Evolutionary conservation across 495 filamentous ascomycete species (phyloP).

Genomic region (Talaromyces thailandensis): DNA sequence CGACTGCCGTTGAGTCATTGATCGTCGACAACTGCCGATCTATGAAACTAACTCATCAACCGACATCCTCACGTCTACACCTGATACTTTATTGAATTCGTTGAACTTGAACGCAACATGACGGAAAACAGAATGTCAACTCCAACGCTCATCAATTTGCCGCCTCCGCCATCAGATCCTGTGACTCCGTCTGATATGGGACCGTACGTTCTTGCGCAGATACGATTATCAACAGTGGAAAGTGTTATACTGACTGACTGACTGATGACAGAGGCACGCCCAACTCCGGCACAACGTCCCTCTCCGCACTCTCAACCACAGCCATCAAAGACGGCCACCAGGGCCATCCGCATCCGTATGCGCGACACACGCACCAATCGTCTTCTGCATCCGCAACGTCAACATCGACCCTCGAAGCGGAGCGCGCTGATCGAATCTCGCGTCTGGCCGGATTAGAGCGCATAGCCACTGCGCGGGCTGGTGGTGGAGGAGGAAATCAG

Average conservation of each 20-base stretch:
- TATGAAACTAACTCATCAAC: neutral
- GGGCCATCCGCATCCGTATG: conserved; percentile 51
- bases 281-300: conserved; percentile 75
- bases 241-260: conserved; percentile 3
- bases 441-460: conserved; percentile 79
- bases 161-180: conserved; percentile 72
- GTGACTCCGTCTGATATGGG: conserved; percentile 82
- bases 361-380: conserved; percentile 46
- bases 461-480: conserved; percentile 56
- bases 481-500: conserved; percentile 14
- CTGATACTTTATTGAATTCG: no score
- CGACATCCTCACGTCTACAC: neutral
- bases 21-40: neutral
- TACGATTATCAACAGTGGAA: conserved; percentile 2
- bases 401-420: conserved; percentile 68
- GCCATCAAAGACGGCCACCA: conserved; percentile 92
- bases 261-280: conserved; percentile 64
- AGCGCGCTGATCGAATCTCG: conserved; percentile 89
- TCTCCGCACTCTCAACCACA: conserved; percentile 80
- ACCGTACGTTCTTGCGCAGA: conserved; percentile 52
- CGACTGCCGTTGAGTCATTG: neutral
- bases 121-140: conserved; percentile 19
- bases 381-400: conserved; percentile 45
- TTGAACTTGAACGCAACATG: neutral
- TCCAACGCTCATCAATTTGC: conserved; percentile 76